A percentile compares a stretch with the other conserved stretches of the same genome.
phyloP scores from a whole-genome alignment of 345 rosid species.

The Salix purpurea region DNA sequence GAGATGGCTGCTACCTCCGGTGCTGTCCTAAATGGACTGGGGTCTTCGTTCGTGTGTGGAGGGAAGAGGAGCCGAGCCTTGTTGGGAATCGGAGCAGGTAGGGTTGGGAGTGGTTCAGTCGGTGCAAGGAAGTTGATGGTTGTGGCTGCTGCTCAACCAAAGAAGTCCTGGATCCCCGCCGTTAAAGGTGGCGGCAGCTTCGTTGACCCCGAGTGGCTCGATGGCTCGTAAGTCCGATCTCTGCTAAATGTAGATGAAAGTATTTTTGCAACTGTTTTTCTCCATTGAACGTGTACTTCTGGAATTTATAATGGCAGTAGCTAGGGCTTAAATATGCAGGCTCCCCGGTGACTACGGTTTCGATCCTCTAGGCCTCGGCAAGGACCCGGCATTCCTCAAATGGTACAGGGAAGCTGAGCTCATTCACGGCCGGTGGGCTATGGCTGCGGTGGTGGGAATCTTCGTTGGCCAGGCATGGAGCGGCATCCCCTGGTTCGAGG shows the following conservation, averaged over 20 bases:
- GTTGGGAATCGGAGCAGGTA: slow-evolving; percentile 17
- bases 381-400: slow-evolving; percentile 90
- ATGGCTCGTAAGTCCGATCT: slow-evolving; percentile 84
- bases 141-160: slow-evolving; percentile 48
- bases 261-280: too few species aligned
- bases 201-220: slow-evolving; percentile 94
- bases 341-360: slow-evolving; percentile 95
- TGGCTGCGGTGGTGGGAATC: slow-evolving; percentile 84
- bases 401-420: slow-evolving; percentile 99
- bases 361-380: slow-evolving; percentile 95
- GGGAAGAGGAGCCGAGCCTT: slow-evolving; percentile 40
- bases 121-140: slow-evolving; percentile 44
- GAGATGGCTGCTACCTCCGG: slow-evolving; percentile 63
- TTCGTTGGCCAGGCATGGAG: slow-evolving; percentile 96
- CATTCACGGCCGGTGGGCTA: slow-evolving; percentile 98
- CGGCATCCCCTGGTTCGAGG: slow-evolving; percentile 95
- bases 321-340: slow-evolving; percentile 30
- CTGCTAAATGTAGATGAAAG: background rate
- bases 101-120: background rate
- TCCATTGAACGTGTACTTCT: background rate
- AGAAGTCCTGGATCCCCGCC: slow-evolving; percentile 94
- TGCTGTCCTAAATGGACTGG: slow-evolving; percentile 73
- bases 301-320: background rate
- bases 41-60: slow-evolving; percentile 71
- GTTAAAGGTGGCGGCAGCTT: slow-evolving; percentile 90